phyloP scores from a whole-genome alignment of 2,329 filamentous ascomycete genomes.

The Colletotrichum musicola region DNA sequence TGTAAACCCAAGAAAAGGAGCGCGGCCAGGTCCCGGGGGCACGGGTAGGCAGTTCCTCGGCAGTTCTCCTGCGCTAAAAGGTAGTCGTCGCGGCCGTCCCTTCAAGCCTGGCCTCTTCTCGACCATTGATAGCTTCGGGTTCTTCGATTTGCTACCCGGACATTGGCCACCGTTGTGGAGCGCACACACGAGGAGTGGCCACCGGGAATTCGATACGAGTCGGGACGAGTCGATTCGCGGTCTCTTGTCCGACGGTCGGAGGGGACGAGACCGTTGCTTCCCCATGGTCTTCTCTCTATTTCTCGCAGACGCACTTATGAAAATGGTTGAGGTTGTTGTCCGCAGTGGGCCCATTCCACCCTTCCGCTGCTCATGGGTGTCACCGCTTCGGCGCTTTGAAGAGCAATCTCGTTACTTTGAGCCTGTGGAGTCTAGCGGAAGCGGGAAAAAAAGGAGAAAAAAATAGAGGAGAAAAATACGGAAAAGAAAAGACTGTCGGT shows the following conservation, averaged over 20 bases:
- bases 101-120: neutral
- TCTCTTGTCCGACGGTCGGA: neutral
- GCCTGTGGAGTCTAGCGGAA: neutral
- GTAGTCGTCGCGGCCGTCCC: neutral
- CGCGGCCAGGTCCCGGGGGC: neutral
- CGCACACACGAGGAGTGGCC: neutral
- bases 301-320: neutral
- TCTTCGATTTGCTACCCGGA: neutral
- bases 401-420: neutral
- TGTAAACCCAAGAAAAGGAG: neutral
- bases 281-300: neutral
- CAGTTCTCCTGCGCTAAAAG: neutral
- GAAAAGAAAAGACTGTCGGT: too few relatives aligned
- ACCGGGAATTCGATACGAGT: neutral
- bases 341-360: neutral
- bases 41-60: neutral
- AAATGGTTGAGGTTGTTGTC: neutral
- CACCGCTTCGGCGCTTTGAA: neutral
- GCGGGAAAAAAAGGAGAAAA: neutral
- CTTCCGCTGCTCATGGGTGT: neutral
- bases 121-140: too few relatives aligned
- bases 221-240: neutral
- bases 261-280: neutral
- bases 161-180: neutral
- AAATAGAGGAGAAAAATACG: neutral